These are phyloP conservation scores for Blastobotrys illinoisensis DNA, from an alignment of 1,139 yeast genomes.

Conservation along the genomic window DNA sequence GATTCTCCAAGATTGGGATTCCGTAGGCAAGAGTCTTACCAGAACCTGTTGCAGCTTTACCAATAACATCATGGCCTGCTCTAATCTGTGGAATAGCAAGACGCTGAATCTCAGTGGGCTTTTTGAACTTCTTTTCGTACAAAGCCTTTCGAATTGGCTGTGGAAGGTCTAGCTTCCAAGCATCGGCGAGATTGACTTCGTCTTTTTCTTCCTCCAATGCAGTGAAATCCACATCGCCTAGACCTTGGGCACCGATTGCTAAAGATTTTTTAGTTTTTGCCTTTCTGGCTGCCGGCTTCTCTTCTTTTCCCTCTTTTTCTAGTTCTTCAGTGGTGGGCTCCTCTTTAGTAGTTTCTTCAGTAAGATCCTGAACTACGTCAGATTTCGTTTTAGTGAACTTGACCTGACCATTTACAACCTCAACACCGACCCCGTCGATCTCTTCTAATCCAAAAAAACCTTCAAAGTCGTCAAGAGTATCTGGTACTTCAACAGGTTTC, in stretches of 20 bases:
- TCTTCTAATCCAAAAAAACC: constrained; percentile 93
- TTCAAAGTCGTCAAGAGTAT: constrained; percentile 69
- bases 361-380: constrained; percentile 5
- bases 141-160: constrained; percentile 56
- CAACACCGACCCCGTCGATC: constrained; percentile 83
- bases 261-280: constrained; percentile 5
- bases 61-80: constrained; percentile 92
- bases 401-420: constrained; percentile 38
- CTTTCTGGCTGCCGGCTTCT: constrained; percentile 11
- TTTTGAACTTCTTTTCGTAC: constrained; percentile 64
- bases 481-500: constrained; percentile 80
- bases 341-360: constrained; percentile 17
- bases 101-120: constrained; percentile 94
- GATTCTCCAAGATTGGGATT: constrained; percentile 78
- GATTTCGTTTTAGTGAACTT: constrained; percentile 20
- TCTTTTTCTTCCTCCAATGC: constrained; percentile 24
- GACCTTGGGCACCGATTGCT: constrained; percentile 1
- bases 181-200: constrained; percentile 18
- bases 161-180: constrained; percentile 34
- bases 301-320: no score
- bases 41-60: constrained; percentile 97
- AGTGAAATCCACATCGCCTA: constrained; percentile 19
- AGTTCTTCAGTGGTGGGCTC: no score
- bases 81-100: constrained; percentile 99
- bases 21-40: constrained; percentile 97